These are phyloP conservation scores for Psilocybe cyanescens DNA, from an alignment of 768 basidiomycete genomes.

Conservation along the genomic window DNA sequence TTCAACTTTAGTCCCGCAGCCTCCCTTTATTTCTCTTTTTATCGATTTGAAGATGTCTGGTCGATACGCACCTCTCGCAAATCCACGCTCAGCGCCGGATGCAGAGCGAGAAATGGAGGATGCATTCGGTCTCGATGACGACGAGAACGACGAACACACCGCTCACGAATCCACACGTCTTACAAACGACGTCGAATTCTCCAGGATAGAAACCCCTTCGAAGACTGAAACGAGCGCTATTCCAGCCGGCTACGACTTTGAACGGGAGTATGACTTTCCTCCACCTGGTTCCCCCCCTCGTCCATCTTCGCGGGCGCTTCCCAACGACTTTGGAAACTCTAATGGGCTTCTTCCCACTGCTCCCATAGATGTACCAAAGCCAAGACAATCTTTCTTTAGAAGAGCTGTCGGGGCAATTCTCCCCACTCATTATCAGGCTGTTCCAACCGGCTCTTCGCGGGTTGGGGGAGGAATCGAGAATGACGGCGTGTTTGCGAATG, in stretches of 20 bases:
- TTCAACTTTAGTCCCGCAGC: not conserved
- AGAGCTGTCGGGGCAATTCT: constrained; percentile 63
- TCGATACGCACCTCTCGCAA: constrained; percentile 58
- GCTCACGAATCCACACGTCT: constrained; percentile 40
- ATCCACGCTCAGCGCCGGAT: constrained; percentile 47
- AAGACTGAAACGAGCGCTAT: constrained; percentile 27
- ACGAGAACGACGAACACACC: constrained; percentile 49
- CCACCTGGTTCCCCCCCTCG: constrained; percentile 82
- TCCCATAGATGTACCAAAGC: constrained; percentile 39
- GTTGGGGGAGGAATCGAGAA: constrained; percentile 79
- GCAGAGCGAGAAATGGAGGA: constrained; percentile 72
- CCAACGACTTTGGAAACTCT: constrained; percentile 74
- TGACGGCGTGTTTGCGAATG: constrained; percentile 95
- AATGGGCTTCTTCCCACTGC: constrained; percentile 66
- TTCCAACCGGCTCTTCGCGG: constrained; percentile 43
- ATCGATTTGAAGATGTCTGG: constrained; percentile 40
- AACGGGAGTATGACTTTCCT: constrained; percentile 74
- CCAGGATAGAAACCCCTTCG: constrained; percentile 12
- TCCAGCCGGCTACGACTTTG: constrained; percentile 75
- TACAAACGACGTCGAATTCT: constrained; percentile 25
- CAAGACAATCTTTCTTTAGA: constrained; percentile 57
- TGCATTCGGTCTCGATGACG: constrained; percentile 70
- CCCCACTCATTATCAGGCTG: constrained; percentile 65
- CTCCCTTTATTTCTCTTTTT: constrained; percentile 8
- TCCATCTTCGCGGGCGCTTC: constrained; percentile 57